Conservation (phyloP, 2,329 filamentous ascomycete species). For the Alternaria triticimaculans region DNA sequence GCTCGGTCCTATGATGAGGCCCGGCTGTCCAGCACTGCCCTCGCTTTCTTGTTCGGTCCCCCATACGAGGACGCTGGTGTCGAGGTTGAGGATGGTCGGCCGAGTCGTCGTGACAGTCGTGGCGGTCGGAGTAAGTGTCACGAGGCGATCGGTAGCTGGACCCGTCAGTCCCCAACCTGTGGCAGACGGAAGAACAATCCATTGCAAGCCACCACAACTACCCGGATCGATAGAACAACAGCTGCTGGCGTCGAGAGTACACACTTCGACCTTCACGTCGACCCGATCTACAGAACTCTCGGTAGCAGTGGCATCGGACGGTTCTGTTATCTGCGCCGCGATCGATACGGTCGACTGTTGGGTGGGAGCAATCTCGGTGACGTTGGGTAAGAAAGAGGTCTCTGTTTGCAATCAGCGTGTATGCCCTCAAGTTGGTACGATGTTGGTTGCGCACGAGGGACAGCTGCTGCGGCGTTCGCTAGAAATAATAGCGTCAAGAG, state of each 20-base stretch:
- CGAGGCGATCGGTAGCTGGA: neutral
- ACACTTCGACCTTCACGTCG: neutral
- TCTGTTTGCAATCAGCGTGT: constrained; percentile 6
- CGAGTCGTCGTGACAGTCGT: constrained; percentile 19
- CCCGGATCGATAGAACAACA: neutral
- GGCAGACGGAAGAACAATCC: constrained; percentile 13
- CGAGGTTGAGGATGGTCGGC: constrained; percentile 23
- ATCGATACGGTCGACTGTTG: neutral
- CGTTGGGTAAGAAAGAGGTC: constrained; percentile 2
- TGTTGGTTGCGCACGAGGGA: constrained; percentile 15
- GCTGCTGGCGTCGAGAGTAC: neutral
- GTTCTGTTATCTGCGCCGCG: neutral
- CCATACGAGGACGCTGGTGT: constrained; percentile 14
- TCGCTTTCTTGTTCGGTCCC: neutral
- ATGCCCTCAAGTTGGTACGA: neutral
- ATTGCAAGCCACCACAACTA: neutral
- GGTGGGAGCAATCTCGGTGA: neutral
- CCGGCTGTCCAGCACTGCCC: neutral
- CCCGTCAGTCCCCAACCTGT: constrained; percentile 20
- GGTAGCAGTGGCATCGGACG: neutral
- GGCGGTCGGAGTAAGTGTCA: constrained; percentile 4
- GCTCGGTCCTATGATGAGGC: neutral
- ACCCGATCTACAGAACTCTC: neutral
- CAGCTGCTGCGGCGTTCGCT: constrained; percentile 9
- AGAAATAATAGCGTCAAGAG: constrained; percentile 23